These are phyloP conservation scores for Xylariales sp. DNA, from an alignment of 2,329 filamentous ascomycete species.

Conservation along the genomic window DNA sequence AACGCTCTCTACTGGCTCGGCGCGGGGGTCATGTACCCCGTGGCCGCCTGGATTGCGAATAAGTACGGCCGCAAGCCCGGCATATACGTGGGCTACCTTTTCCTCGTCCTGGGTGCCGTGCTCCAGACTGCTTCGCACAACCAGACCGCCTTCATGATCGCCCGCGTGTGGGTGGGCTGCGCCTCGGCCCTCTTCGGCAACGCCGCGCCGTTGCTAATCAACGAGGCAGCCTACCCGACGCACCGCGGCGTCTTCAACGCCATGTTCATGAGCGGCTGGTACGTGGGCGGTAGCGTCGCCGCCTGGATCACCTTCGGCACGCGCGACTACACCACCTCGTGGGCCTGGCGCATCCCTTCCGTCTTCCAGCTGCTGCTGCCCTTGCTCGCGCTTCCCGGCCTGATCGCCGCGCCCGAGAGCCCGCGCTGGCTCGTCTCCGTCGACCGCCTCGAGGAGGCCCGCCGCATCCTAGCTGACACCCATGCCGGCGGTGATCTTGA, in stretches of 20 bases:
- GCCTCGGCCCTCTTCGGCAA: slow-evolving; percentile 38
- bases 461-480: slow-evolving; percentile 35
- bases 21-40: slow-evolving; percentile 35
- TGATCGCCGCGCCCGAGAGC: slow-evolving; percentile 37
- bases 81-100: slow-evolving; percentile 34
- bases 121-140: slow-evolving; percentile 42
- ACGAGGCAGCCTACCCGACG: slow-evolving; percentile 50
- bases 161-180: slow-evolving; percentile 39
- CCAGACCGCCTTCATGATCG: slow-evolving; percentile 44
- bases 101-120: slow-evolving; percentile 14
- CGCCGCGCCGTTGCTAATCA: slow-evolving; percentile 38
- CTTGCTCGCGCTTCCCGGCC: slow-evolving; percentile 27
- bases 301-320: slow-evolving; percentile 39
- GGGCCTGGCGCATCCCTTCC: slow-evolving; percentile 36
- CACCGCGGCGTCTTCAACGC: slow-evolving; percentile 48
- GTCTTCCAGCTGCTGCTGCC: slow-evolving; percentile 31
- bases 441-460: slow-evolving; percentile 32
- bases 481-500: slow-evolving; percentile 47
- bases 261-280: slow-evolving; percentile 50
- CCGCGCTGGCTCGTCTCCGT: slow-evolving; percentile 38
- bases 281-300: slow-evolving; percentile 38
- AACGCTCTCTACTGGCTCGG: slow-evolving; percentile 39
- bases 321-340: slow-evolving; percentile 31
- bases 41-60: slow-evolving; percentile 32
- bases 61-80: slow-evolving; percentile 37